Base-by-base conservation (phyloP, 2,329 filamentous ascomycete genomes). In the Pezicula carpinea region DNA sequence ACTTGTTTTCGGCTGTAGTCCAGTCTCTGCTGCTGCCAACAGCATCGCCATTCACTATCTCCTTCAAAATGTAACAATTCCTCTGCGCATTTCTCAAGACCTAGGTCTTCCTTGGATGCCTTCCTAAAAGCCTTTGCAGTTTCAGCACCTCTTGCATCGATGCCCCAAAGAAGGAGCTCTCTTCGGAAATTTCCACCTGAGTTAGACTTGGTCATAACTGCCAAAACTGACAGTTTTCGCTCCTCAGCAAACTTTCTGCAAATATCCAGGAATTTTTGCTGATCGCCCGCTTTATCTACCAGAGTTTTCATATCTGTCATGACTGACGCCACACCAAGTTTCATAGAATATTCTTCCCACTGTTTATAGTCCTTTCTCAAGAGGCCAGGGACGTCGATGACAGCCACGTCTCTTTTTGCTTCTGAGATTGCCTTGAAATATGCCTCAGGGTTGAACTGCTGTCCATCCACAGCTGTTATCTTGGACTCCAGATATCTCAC, bases 351-450 rank as follows among this genome's bases (percentile, higher is more conserved):
- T 46, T 81, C 79, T 10, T 68, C 69, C 87, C 87, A 93, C 60
- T 87, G 76, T 69, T 95, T 95, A 68, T 91, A 95, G 67, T 95
- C 88, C 64, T 92, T 92, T 53, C 85, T 75, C 44, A 92, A 66
- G 33, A 91, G 76, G 56, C 91, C 87, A 18, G 75, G 69, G 54
- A 89, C 65, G 32, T 67, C 70, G 39, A 93, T 67, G 0, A 61
- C 56, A 3, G 75, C 77, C 43, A 93, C 74, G 54, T 89, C 78
- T 52, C 80, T 76, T 65, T 91, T 91, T 5, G 87, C 82, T 5
- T 65, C 65, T 1, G 73, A 71, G 21, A 91, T 74, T 46, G 79
- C 69, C 4, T 74, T 63, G 60, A 79, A 88, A 63, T 83, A 88
- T 3, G 51, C 61, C 0, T 68, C 63, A 6, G 78, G 70, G 46